Evolutionary conservation across 495 filamentous ascomycete species (phyloP).

Genomic region (Parmelia sp.): DNA sequence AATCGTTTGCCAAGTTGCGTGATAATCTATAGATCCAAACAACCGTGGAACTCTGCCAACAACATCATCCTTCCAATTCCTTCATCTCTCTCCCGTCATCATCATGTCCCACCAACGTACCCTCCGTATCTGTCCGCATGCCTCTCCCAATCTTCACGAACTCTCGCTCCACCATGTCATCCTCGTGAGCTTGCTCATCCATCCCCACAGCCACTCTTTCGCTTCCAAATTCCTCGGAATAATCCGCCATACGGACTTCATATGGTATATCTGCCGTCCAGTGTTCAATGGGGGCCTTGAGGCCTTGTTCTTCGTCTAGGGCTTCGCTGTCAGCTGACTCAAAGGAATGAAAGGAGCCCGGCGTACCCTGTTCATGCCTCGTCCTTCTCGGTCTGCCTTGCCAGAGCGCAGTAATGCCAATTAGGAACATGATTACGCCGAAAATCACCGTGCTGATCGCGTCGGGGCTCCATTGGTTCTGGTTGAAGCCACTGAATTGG

Average conservation of each 20-base stretch:
- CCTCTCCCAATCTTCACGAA: not conserved
- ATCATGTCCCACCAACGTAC: constrained; percentile 9
- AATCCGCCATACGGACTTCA: not conserved
- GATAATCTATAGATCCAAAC: too few species aligned
- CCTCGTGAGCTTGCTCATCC: not conserved
- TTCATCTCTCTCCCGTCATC: constrained; percentile 11
- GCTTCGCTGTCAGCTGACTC: not conserved
- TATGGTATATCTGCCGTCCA: not conserved
- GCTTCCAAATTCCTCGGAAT: not conserved
- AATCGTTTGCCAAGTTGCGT: too few species aligned
- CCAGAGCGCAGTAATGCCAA: constrained; percentile 15
- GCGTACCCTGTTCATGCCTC: not conserved
- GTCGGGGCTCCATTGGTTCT: not conserved
- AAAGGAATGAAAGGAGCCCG: not conserved
- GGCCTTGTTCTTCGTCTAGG: constrained; percentile 3
- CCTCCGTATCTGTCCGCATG: constrained; percentile 6
- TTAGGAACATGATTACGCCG: too few species aligned
- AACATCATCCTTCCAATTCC: not conserved
- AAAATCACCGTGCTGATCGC: too few species aligned
- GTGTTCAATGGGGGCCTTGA: not conserved
- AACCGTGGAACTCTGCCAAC: too few species aligned
- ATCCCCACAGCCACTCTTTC: not conserved
- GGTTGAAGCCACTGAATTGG: not conserved
- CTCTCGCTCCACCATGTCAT: not conserved
- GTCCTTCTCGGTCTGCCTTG: constrained; percentile 4